Percentiles rank a stretch among this genome's conserved stretches.
Evolutionary conservation across 768 basidiomycete genomes (phyloP).

Genomic region (Xerocomus potaroensis): DNA sequence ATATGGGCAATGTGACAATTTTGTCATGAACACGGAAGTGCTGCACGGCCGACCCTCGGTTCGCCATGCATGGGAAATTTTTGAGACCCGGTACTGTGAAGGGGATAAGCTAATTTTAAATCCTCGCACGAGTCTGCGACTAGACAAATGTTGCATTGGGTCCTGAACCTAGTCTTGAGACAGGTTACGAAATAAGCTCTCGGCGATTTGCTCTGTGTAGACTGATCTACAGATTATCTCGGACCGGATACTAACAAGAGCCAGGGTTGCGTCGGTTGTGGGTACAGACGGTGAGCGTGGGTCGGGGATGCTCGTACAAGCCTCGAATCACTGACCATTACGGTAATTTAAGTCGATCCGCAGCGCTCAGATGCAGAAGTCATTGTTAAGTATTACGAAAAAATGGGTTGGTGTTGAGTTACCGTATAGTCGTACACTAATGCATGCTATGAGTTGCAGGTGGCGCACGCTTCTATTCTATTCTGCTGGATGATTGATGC

Average conservation of each 20-base stretch:
- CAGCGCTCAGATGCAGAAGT: not conserved
- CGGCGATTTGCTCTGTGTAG: not conserved
- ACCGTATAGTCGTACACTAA: not conserved
- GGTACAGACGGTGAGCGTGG: slow-evolving; percentile 3
- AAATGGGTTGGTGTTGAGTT: not conserved
- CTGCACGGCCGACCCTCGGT: too few species aligned
- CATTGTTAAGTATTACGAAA: not conserved
- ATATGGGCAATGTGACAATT: not conserved
- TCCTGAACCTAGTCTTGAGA: not conserved
- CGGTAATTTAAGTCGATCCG: slow-evolving; percentile 2
- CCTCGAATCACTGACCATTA: not conserved
- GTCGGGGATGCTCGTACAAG: not conserved
- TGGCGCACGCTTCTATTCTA: too few species aligned
- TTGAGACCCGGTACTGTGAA: too few species aligned
- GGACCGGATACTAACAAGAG: not conserved
- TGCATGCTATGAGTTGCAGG: not conserved
- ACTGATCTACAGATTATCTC: not conserved
- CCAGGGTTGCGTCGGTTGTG: not conserved
- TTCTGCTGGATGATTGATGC: too few species aligned
- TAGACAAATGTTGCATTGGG: too few species aligned
- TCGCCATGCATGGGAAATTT: too few species aligned
- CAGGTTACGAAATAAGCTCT: not conserved
- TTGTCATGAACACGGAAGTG: too few species aligned
- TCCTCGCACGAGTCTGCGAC: too few species aligned
- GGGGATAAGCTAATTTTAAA: too few species aligned